Conservation (phyloP, 345 rosid genomes). For the Combretum micranthum region DNA sequence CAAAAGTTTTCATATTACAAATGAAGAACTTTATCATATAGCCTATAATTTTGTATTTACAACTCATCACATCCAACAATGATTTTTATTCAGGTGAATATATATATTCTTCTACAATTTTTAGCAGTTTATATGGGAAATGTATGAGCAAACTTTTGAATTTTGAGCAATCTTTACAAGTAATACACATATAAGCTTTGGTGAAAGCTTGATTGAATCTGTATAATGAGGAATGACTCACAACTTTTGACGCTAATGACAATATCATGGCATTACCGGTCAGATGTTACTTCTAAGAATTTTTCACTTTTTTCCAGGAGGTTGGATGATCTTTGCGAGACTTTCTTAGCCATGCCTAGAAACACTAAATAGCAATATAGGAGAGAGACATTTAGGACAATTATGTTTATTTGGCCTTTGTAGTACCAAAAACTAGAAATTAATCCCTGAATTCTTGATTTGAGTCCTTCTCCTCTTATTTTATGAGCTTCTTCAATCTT, state of each 20-base stretch:
- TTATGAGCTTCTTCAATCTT: slow-evolving; percentile 46
- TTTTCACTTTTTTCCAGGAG: slow-evolving; percentile 46
- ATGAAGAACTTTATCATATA: no score
- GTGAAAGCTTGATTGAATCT: slow-evolving; percentile 44
- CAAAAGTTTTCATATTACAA: no score
- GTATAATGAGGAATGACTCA: slow-evolving; percentile 43
- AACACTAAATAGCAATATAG: slow-evolving; percentile 51
- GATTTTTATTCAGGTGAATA: no score
- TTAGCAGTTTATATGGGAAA: no score
- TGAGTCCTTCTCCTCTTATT: slow-evolving; percentile 33
- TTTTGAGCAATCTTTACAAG: slow-evolving; percentile 52
- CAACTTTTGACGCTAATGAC: slow-evolving; percentile 48
- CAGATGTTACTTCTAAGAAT: slow-evolving; percentile 47
- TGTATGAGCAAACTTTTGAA: no score
- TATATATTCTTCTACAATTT: no score
- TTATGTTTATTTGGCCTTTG: slow-evolving; percentile 40
- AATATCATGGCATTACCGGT: slow-evolving; percentile 59
- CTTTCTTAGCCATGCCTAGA: slow-evolving; percentile 61
- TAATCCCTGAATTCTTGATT: slow-evolving; percentile 30
- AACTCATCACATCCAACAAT: no score
- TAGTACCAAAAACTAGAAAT: slow-evolving; percentile 62
- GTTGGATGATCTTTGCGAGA: slow-evolving; percentile 21
- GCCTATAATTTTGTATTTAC: no score
- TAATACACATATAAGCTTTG: slow-evolving; percentile 43
- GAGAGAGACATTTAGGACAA: slow-evolving; percentile 40